Percentiles rank a stretch among this genome's conserved stretches.
phyloP scores from a whole-genome alignment of 163 green algal species.

The Scenedesmus sp. region DNA sequence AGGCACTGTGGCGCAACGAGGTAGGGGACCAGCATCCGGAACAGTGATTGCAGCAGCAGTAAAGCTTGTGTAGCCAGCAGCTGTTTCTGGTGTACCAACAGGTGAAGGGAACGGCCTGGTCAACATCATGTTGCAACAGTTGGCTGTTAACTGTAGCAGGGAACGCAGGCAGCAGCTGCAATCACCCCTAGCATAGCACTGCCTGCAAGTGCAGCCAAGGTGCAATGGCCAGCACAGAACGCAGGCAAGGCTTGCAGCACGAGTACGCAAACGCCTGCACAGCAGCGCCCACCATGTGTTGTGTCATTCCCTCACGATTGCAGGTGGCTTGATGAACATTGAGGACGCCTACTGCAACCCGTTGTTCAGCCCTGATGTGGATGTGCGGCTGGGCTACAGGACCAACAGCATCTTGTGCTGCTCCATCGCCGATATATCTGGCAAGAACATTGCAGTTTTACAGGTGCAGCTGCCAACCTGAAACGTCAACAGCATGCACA shows the following conservation, averaged over 20 bases:
- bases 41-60: neutral
- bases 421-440: conserved; percentile 66
- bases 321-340: conserved; percentile 75
- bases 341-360: conserved; percentile 70
- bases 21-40: conserved; percentile 11
- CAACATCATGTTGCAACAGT: no score
- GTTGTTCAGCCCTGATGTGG: conserved; percentile 73
- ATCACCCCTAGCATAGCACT: neutral
- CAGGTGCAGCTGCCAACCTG: conserved; percentile 56
- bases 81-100: neutral
- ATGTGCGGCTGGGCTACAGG: conserved; percentile 68
- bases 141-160: neutral
- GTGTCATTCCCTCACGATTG: neutral
- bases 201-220: neutral
- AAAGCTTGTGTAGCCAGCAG: neutral
- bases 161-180: neutral
- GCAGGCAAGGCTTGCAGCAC: neutral
- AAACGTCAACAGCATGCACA: neutral
- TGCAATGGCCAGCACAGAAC: neutral
- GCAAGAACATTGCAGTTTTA: conserved; percentile 75
- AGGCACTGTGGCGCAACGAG: conserved; percentile 70
- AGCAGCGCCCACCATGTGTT: neutral
- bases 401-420: conserved; percentile 78
- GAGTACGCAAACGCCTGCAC: neutral
- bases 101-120: neutral